Base-by-base conservation (phyloP, 768 basidiomycete genomes). In the Mrakia hoshinonis region DNA sequence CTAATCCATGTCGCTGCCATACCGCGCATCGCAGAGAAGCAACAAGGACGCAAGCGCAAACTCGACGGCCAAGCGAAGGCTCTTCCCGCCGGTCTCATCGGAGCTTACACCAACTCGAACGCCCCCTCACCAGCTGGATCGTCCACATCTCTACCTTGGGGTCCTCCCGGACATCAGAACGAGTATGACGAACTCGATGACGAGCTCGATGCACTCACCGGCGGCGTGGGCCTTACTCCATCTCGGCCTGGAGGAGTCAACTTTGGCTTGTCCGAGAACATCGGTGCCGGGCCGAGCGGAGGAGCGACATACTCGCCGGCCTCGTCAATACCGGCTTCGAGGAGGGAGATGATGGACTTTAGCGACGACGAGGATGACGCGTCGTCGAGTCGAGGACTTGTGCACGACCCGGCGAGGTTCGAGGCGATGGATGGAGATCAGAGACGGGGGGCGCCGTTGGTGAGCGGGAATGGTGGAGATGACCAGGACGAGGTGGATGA, bases 191-290 rank as follows among this genome's bases (percentile, higher is more conserved):
- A 66, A 34, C 31, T 66, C 20, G 64, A 66, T 4, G 64, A 49
- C 43, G 64, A 66, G 11, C 48, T 66, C 47, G 64, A 66, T 22
- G 64, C 64, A 10, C 64, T 66, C 48, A 26, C 47, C 1, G 47
- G 64, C 0, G 47, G 18, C 5, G 39, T 43, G 11, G 39, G 26
- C 46, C 36, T 31, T 12, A 34, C 58, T 15, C 36, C 58, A 20
- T 36, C 31, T 31, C 55, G 34, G 29, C 55, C 2, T 10, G 58
- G 31, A 20, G 58, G 58, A 15, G 58, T 61, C 58, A 61, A 61
- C 58, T 61, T 61, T 22, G 58, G 34, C 36, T 22, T 61, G 10
- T 31, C 31, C 3, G 34, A 31, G 9, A 31, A 31, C 36, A 61
- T 61, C 34, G 58, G 58, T 10, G 58, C 43, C 6, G 43, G 43